Percentiles rank a stretch among this genome's conserved stretches.
Conservation (phyloP, 768 basidiomycete species). For the Termitomyces eurrhizus region DNA sequence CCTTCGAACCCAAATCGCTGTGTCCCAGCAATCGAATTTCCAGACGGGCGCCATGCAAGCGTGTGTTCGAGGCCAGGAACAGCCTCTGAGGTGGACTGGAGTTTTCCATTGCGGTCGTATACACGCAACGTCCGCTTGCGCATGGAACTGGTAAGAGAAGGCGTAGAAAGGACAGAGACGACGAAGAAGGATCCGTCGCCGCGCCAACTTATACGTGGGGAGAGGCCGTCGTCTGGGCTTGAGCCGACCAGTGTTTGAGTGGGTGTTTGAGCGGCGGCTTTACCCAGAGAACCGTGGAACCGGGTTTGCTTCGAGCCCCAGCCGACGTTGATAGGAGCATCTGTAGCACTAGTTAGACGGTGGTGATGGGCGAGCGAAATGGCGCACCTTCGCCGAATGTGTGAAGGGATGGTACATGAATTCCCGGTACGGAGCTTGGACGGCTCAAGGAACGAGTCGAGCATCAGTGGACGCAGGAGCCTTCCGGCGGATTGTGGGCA, state of each 20-base stretch:
- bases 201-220: constrained; percentile 85
- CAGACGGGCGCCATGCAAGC: constrained; percentile 84
- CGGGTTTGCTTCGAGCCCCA: constrained; percentile 98
- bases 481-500: too few relatives aligned
- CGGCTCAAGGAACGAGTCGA: too few relatives aligned
- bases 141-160: constrained; percentile 20
- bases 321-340: constrained; percentile 90
- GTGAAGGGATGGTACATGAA: too few relatives aligned
- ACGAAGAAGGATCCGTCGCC: constrained; percentile 91
- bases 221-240: constrained; percentile 67
- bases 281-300: constrained; percentile 94
- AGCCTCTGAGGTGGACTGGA: constrained; percentile 84
- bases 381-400: too few relatives aligned
- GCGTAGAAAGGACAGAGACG: constrained; percentile 66
- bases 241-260: constrained; percentile 36
- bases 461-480: too few relatives aligned
- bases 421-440: too few relatives aligned
- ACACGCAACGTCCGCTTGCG: constrained; percentile 63
- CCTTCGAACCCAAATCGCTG: constrained; percentile 81
- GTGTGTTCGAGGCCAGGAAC: constrained; percentile 79
- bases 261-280: constrained; percentile 65
- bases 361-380: background rate
- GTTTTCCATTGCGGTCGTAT: constrained; percentile 66
- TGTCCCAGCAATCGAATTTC: constrained; percentile 77
- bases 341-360: constrained; percentile 32